Conservation (phyloP, 2,329 filamentous ascomycete species). For the Incumbomyces lentus region DNA sequence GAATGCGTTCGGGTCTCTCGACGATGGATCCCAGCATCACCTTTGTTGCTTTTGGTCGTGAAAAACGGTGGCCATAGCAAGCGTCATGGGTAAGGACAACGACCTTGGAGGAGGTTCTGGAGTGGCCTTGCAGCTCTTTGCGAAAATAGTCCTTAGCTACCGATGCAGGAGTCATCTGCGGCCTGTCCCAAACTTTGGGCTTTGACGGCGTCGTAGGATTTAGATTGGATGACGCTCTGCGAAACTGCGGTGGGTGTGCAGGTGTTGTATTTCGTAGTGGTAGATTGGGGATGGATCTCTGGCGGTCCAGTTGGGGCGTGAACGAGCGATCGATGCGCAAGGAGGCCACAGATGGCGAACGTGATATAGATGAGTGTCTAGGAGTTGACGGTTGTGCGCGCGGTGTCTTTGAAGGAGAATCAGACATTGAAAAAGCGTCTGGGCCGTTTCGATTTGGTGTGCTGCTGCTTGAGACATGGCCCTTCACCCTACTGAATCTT, state of each 20-base stretch:
- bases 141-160: conserved; percentile 60
- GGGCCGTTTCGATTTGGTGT: background rate
- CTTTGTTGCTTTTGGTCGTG: conserved; percentile 67
- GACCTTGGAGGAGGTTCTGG: conserved; percentile 47
- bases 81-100: conserved; percentile 83
- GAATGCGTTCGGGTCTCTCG: conserved; percentile 83
- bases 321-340: conserved; percentile 15
- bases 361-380: conserved; percentile 6
- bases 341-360: conserved; percentile 18
- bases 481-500: background rate
- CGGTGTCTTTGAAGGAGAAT: conserved; percentile 13
- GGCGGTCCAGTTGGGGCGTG: conserved; percentile 12
- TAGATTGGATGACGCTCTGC: conserved; percentile 25
- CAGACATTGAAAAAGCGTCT: conserved; percentile 12
- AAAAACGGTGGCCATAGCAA: conserved; percentile 89
- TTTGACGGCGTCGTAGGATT: conserved; percentile 32
- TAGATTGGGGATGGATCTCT: conserved; percentile 17
- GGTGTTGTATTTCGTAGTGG: conserved; percentile 14
- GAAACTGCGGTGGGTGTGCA: conserved; percentile 23
- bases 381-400: conserved; percentile 10
- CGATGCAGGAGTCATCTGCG: conserved; percentile 40
- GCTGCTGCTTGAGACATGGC: conserved; percentile 7
- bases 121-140: conserved; percentile 57
- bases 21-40: conserved; percentile 69
- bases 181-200: conserved; percentile 29